Evolutionary conservation across 2,329 filamentous ascomycete species (phyloP).

Genomic region (Fusarium drepaniforme): DNA sequence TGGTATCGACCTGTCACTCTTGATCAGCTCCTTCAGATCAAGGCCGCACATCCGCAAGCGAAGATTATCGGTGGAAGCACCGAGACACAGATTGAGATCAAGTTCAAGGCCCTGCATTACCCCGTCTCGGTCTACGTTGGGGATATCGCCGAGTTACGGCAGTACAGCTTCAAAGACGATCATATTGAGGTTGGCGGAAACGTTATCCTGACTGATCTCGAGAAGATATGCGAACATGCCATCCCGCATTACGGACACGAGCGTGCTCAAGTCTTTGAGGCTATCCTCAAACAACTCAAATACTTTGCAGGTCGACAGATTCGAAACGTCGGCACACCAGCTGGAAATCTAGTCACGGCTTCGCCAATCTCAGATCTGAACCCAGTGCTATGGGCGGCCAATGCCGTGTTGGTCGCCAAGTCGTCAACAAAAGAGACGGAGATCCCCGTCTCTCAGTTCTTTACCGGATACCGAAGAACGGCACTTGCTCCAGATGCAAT

Average conservation of each 20-base stretch:
- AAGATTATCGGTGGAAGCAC: constrained; percentile 97
- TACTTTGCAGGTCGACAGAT: constrained; percentile 98
- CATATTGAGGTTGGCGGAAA: constrained; percentile 94
- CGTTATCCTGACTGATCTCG: constrained; percentile 90
- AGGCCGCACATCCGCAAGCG: constrained; percentile 83
- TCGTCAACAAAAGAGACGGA: constrained; percentile 79
- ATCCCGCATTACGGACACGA: constrained; percentile 80
- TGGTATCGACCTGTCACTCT: constrained; percentile 94
- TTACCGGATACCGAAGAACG: constrained; percentile 90
- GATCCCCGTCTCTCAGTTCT: constrained; percentile 93
- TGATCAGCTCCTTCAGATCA: constrained; percentile 91
- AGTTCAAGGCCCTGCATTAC: constrained; percentile 96
- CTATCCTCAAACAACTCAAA: constrained; percentile 91
- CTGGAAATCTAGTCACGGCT: constrained; percentile 93
- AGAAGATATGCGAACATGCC: constrained; percentile 84
- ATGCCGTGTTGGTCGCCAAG: constrained; percentile 84
- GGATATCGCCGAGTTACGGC: constrained; percentile 89
- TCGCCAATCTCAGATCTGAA: constrained; percentile 98
- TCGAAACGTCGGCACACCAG: constrained; percentile 95
- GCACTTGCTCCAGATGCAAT: constrained; percentile 85
- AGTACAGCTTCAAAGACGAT: constrained; percentile 83
- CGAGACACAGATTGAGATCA: constrained; percentile 98
- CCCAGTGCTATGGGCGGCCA: constrained; percentile 90
- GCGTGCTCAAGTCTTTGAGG: constrained; percentile 84
- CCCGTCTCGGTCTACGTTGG: constrained; percentile 91